phyloP scores from a whole-genome alignment of 2,329 filamentous ascomycete species.

The Fusarium solani-melongenae region DNA sequence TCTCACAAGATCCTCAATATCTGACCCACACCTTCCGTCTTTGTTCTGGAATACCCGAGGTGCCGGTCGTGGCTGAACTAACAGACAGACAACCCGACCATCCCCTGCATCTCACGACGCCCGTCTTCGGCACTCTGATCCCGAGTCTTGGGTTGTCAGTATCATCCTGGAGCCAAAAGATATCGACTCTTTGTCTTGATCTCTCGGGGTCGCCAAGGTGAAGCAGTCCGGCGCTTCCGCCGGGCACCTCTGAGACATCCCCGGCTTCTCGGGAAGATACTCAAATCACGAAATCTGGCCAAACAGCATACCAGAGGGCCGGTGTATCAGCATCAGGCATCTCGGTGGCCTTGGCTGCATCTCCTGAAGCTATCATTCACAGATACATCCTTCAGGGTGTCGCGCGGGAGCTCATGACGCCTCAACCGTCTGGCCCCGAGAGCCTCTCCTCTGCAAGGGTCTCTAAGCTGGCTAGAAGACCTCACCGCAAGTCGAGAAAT shows the following conservation, averaged over 20 bases:
- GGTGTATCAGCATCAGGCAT: slow-evolving; percentile 4
- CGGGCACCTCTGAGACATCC: slow-evolving; percentile 30
- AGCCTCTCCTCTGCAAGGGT: slow-evolving; percentile 39
- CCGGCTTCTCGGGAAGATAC: slow-evolving; percentile 32
- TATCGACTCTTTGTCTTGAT: slow-evolving; percentile 17
- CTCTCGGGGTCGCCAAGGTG: slow-evolving; percentile 32
- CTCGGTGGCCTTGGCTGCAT: background rate
- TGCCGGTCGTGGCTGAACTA: slow-evolving; percentile 39
- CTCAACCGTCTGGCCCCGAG: slow-evolving; percentile 36
- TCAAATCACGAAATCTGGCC: slow-evolving; percentile 26
- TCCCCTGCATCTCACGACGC: slow-evolving; percentile 19
- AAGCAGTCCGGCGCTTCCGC: slow-evolving; percentile 43
- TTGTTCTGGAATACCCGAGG: slow-evolving; percentile 28
- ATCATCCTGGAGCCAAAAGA: slow-evolving; percentile 7
- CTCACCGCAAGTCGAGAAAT: slow-evolving; percentile 46
- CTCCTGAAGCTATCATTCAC: background rate
- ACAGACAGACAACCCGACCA: slow-evolving; percentile 30
- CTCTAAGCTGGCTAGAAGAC: slow-evolving; percentile 43
- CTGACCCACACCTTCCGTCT: slow-evolving; percentile 37
- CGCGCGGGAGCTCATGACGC: slow-evolving; percentile 34
- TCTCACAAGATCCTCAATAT: slow-evolving; percentile 2
- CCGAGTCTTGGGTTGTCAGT: slow-evolving; percentile 6
- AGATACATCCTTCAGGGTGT: slow-evolving; percentile 4
- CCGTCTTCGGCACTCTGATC: slow-evolving; percentile 4
- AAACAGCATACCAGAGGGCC: slow-evolving; percentile 20